phyloP scores from a whole-genome alignment of 1,284 basidiomycete species.

The Tremellales sp. region DNA sequence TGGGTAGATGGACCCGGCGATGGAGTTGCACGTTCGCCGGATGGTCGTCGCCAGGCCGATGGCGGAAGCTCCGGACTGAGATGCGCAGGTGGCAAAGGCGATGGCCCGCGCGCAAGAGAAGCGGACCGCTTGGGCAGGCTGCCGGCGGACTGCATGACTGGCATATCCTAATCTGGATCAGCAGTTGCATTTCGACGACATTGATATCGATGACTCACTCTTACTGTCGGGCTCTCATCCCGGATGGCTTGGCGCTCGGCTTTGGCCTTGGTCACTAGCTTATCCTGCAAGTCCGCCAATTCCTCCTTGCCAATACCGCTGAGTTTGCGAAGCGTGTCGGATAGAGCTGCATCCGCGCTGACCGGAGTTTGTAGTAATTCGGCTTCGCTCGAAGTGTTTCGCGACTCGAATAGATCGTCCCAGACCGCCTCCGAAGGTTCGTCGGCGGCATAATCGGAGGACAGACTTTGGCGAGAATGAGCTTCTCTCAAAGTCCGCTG shows the following conservation, averaged over 20 bases:
- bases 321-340: slow-evolving; percentile 21
- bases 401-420: neutral
- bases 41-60: neutral
- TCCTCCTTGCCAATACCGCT: slow-evolving; percentile 37
- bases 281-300: slow-evolving; percentile 29
- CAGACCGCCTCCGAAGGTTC: neutral
- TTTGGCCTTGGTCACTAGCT: slow-evolving; percentile 37
- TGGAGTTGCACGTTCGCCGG: slow-evolving; percentile 3
- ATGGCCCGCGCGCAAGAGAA: neutral
- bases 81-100: neutral
- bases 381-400: neutral
- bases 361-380: neutral
- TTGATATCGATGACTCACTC: neutral
- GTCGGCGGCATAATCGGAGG: slow-evolving; percentile 3
- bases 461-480: slow-evolving; percentile 7
- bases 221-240: neutral
- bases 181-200: no score
- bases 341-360: slow-evolving; percentile 2
- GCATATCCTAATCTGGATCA: no score
- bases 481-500: neutral
- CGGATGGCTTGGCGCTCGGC: slow-evolving; percentile 30
- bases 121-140: neutral
- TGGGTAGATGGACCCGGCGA: slow-evolving; percentile 4
- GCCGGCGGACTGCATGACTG: no score
- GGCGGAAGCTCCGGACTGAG: neutral